These are phyloP conservation scores for Didymellaceae sp. DNA, from an alignment of 2,329 filamentous ascomycete species.

Conservation along the genomic window DNA sequence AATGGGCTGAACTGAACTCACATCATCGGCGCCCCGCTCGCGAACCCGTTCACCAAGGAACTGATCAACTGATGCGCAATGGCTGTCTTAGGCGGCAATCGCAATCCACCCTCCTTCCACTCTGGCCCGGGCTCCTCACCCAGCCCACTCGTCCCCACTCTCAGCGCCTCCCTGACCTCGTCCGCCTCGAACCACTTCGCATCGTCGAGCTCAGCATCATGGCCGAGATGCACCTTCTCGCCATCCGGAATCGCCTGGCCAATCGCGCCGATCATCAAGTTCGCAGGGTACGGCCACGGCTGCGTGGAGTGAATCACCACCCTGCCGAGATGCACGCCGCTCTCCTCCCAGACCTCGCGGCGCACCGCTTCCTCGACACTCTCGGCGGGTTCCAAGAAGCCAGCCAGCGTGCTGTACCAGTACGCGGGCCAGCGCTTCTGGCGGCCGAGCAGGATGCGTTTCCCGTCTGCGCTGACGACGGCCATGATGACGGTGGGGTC, in stretches of 20 bases:
- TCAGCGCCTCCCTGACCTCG: constrained; percentile 78
- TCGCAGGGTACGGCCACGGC: constrained; percentile 62
- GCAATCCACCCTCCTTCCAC: constrained; percentile 78
- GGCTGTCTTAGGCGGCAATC: constrained; percentile 82
- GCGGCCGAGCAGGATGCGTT: constrained; percentile 81
- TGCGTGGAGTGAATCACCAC: constrained; percentile 60
- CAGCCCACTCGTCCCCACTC: constrained; percentile 69
- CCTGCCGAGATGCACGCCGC: constrained; percentile 55
- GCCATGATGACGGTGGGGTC: constrained; percentile 97
- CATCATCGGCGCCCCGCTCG: constrained; percentile 59
- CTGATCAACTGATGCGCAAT: constrained; percentile 90
- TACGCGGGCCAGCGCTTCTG: constrained; percentile 80
- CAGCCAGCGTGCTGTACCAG: constrained; percentile 85
- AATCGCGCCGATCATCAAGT: constrained; percentile 70
- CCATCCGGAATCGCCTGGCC: constrained; percentile 82
- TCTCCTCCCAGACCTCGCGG: constrained; percentile 60
- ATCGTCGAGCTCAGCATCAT: constrained; percentile 90
- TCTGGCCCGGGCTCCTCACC: constrained; percentile 68
- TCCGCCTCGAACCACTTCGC: constrained; percentile 87
- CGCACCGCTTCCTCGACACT: constrained; percentile 59
- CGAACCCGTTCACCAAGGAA: constrained; percentile 79
- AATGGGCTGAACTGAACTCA: too few species aligned
- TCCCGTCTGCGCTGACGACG: constrained; percentile 80
- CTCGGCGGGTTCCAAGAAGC: constrained; percentile 60
- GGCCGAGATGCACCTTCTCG: constrained; percentile 80